Conservation (phyloP, 106 monocot species). For the Dendrobium officinale region DNA sequence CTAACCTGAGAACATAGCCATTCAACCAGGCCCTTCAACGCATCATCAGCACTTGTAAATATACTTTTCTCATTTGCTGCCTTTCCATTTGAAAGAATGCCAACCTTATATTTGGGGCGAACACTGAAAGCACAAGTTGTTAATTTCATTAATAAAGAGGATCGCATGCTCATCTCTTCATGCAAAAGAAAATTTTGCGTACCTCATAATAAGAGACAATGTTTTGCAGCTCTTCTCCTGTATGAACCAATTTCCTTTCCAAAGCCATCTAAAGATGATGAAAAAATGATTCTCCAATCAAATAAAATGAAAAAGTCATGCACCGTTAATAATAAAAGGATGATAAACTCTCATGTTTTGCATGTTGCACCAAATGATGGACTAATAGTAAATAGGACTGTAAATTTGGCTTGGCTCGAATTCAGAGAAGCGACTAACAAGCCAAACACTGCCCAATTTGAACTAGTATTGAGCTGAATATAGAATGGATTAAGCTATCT, state of each 20-base stretch:
- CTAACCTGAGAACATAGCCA: constrained; percentile 94
- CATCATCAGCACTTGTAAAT: constrained; percentile 57
- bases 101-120: constrained; percentile 51
- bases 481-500: too few relatives aligned
- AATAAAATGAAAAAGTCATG: neutral
- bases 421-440: too few relatives aligned
- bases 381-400: too few relatives aligned
- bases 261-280: constrained; percentile 54
- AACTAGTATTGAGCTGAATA: too few relatives aligned
- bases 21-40: constrained; percentile 62
- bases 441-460: too few relatives aligned
- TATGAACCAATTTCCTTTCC: constrained; percentile 88
- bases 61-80: constrained; percentile 51
- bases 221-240: constrained; percentile 98
- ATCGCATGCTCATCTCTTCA: neutral
- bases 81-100: constrained; percentile 56
- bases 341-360: too few relatives aligned
- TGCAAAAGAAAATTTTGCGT: neutral
- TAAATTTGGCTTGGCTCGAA: too few relatives aligned
- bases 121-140: constrained; percentile 31
- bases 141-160: neutral
- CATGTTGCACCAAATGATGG: too few relatives aligned
- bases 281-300: constrained; percentile 3
- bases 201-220: constrained; percentile 77
- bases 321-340: too few relatives aligned